Evolutionary conservation across 148 eudicot species (phyloP).

Genomic region (Polygonum aviculare): DNA sequence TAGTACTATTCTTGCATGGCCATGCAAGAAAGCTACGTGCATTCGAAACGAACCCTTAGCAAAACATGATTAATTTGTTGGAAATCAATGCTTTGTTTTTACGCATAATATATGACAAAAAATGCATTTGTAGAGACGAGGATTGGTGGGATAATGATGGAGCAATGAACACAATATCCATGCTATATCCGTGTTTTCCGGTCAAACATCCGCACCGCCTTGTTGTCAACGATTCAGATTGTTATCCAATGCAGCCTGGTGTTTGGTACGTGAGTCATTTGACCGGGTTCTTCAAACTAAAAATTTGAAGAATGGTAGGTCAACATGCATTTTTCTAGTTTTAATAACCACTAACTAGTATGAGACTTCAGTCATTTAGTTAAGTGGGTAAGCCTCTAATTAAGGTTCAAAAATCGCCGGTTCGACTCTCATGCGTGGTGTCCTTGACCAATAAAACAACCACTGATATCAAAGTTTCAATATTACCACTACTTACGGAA

Average conservation of each 20-base stretch:
- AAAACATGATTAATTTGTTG: no score
- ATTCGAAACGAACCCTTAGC: not conserved
- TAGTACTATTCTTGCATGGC: no score
- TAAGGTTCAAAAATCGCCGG: no score
- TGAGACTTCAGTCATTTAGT: no score
- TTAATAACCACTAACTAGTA: no score
- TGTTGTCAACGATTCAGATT: slow-evolving; percentile 65
- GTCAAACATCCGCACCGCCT: slow-evolving; percentile 60
- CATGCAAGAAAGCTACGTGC: no score
- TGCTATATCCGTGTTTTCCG: slow-evolving; percentile 88
- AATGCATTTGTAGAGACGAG: slow-evolving; percentile 57
- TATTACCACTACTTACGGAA: not conserved
- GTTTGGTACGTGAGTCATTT: slow-evolving; percentile 58
- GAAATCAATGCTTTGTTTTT: not conserved
- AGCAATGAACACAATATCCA: slow-evolving; percentile 80
- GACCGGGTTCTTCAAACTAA: not conserved
- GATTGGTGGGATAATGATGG: slow-evolving; percentile 99
- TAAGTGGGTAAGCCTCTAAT: no score
- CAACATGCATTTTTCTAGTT: no score
- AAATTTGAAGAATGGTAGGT: no score
- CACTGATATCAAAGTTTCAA: not conserved
- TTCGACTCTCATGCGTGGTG: no score
- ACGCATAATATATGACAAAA: not conserved
- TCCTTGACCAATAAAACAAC: no score
- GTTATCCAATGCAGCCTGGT: slow-evolving; percentile 77